Conservation (phyloP, 1,284 basidiomycete genomes). For the Violaceomyces palustris region DNA sequence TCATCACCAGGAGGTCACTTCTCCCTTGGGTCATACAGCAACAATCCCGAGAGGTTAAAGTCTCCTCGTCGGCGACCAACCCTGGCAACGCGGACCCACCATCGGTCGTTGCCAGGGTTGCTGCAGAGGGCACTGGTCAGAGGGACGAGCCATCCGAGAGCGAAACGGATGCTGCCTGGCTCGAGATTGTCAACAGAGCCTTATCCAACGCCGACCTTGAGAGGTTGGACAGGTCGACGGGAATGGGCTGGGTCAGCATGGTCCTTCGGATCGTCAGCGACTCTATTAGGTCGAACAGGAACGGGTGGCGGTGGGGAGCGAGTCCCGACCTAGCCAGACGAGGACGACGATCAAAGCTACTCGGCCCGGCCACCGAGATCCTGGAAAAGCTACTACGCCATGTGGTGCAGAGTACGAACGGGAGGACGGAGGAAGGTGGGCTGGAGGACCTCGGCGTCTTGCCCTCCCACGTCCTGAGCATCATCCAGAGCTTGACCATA, state of each 20-base stretch:
- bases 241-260: constrained; percentile 7
- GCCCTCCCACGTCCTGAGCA: no score
- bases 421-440: no score
- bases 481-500: no score
- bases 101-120: constrained; percentile 10
- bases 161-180: neutral
- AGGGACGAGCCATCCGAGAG: neutral
- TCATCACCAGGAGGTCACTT: constrained; percentile 23
- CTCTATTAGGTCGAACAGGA: no score
- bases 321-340: no score
- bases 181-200: neutral
- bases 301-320: no score
- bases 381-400: no score
- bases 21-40: constrained; percentile 37
- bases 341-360: no score
- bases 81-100: no score
- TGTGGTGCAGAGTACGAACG: no score
- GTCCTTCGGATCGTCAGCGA: constrained; percentile 5
- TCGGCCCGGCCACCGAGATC: no score
- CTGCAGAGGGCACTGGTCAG: constrained; percentile 2
- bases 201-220: constrained; percentile 13
- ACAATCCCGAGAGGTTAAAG: constrained; percentile 2
- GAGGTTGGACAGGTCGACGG: constrained; percentile 14
- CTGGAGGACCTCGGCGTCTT: no score
- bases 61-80: constrained; percentile 1